phyloP scores from a whole-genome alignment of 257 asterid species.

The Solanum acaule region DNA sequence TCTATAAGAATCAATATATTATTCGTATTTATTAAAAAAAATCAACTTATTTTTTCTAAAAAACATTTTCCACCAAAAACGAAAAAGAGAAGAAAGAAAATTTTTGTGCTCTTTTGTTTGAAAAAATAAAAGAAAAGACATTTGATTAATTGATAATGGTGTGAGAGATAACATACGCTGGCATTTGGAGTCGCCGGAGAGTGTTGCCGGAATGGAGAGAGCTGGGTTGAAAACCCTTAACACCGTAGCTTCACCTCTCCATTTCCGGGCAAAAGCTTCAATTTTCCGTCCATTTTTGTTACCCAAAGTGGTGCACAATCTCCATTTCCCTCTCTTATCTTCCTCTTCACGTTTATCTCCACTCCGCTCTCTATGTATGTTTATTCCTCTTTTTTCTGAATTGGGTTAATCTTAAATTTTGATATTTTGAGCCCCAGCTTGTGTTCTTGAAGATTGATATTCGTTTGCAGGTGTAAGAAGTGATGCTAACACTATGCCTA shows the following conservation, averaged over 20 bases:
- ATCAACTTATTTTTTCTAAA: background rate
- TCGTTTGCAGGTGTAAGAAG: slow-evolving; percentile 36
- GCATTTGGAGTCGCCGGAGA: background rate
- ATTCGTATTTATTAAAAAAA: background rate
- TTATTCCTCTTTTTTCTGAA: background rate
- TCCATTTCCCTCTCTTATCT: slow-evolving; percentile 8
- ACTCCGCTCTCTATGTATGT: slow-evolving; percentile 35
- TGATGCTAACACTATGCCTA: slow-evolving; percentile 27
- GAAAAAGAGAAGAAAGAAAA: background rate
- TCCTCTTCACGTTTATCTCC: slow-evolving; percentile 33
- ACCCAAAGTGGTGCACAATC: slow-evolving; percentile 8
- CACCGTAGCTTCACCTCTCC: slow-evolving; percentile 28
- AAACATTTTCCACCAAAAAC: background rate
- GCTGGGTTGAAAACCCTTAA: slow-evolving; percentile 42
- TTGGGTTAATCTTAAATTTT: background rate
- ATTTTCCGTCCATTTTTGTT: slow-evolving; percentile 17
- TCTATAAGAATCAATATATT: too few relatives aligned
- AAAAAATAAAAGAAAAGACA: background rate
- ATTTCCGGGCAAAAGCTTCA: slow-evolving; percentile 23
- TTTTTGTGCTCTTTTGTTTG: background rate
- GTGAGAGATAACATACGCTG: background rate
- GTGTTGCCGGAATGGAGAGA: slow-evolving; percentile 7
- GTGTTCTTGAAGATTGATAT: background rate
- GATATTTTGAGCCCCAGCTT: background rate
- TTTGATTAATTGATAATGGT: background rate